A percentile compares a stretch with the other conserved stretches of the same genome.
Conservation (phyloP, 1,139 yeast genomes). For the Protomyces lactucae-debilis region DNA sequence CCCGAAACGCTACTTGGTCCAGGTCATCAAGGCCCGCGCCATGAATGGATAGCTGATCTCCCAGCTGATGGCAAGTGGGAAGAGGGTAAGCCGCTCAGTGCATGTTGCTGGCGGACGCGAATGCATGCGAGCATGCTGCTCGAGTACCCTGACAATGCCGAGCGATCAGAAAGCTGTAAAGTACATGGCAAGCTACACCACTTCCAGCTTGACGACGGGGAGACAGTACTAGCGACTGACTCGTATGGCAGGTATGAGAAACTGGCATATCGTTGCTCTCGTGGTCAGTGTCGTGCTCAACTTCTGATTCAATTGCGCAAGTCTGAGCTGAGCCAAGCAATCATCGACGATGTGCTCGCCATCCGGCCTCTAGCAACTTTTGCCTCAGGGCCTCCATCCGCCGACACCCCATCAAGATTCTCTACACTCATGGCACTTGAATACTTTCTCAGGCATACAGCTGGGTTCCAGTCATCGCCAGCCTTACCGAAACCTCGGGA, state of each 20-base stretch:
- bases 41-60: conserved; percentile 17
- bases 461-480: background rate
- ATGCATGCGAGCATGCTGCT: conserved; percentile 14
- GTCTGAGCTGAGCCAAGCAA: background rate
- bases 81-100: conserved; percentile 4
- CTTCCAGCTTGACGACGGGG: conserved; percentile 7
- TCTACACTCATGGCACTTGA: conserved; percentile 15
- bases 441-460: conserved; percentile 12
- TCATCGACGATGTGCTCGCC: background rate
- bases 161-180: conserved; percentile 5
- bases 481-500: background rate
- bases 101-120: conserved; percentile 13
- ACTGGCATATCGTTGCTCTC: conserved; percentile 9
- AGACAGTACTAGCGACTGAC: background rate
- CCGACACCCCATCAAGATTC: conserved; percentile 10
- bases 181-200: conserved; percentile 9
- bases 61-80: conserved; percentile 1
- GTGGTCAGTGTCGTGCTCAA: conserved; percentile 6
- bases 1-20: conserved; percentile 12
- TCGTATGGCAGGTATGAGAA: background rate
- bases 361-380: conserved; percentile 17
- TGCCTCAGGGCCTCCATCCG: background rate
- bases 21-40: background rate
- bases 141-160: conserved; percentile 6
- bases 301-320: background rate